Evolutionary conservation across 805 yeast genomes (phyloP).

Genomic region (Cyberlindnera bimundalis): DNA sequence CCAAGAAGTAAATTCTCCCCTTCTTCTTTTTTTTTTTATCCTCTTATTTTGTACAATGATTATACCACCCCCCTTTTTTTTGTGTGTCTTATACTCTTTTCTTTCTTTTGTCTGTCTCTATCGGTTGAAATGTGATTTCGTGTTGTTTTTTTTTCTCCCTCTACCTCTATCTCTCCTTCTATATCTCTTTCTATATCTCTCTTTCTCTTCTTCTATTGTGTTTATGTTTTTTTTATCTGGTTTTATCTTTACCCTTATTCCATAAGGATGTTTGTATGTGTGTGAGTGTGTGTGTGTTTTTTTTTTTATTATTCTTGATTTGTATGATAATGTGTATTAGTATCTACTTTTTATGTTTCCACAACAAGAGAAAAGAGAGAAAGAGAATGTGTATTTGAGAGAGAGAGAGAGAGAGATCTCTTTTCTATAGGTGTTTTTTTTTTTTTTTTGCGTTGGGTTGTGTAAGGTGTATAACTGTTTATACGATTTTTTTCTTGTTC

Average conservation of each 20-base stretch:
- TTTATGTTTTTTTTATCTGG: not conserved
- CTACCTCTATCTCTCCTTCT: not conserved
- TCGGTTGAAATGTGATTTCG: conserved; percentile 6
- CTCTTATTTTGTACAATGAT: conserved; percentile 3
- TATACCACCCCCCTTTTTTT: conserved; percentile 1
- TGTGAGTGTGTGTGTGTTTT: not conserved
- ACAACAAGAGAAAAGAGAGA: no score
- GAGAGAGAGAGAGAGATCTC: no score
- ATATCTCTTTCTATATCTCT: not conserved
- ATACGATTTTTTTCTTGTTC: no score
- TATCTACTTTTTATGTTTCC: no score
- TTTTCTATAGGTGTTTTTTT: no score
- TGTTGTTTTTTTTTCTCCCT: conserved; percentile 3
- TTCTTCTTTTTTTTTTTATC: not conserved
- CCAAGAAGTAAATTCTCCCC: conserved; percentile 20
- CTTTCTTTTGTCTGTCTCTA: not conserved
- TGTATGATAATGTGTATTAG: not conserved
- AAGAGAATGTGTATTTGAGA: no score
- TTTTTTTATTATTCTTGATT: not conserved
- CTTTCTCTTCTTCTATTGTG: not conserved
- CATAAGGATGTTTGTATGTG: not conserved
- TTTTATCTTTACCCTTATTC: no score
- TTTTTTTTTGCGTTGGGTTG: no score
- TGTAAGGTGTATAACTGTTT: no score
- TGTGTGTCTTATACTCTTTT: not conserved